These are phyloP conservation scores for Meredithiella fracta DNA, from an alignment of 2,329 filamentous ascomycete genomes.

Conservation along the genomic window DNA sequence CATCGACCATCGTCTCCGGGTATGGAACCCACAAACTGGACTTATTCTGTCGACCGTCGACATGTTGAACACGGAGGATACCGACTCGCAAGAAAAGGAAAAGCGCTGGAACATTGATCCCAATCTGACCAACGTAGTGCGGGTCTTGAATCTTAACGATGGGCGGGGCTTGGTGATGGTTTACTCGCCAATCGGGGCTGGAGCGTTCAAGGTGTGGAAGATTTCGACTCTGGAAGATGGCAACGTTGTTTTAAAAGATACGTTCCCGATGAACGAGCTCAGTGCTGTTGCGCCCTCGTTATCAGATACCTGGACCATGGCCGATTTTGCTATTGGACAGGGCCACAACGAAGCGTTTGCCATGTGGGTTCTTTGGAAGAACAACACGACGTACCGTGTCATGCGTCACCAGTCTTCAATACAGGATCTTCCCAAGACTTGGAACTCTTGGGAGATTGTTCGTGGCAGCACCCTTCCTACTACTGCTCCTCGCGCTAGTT, in stretches of 20 bases:
- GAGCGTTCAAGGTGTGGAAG: conserved; percentile 90
- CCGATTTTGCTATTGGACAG: conserved; percentile 53
- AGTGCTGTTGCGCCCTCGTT: conserved; percentile 50
- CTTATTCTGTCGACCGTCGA: conserved; percentile 63
- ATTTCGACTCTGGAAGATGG: conserved; percentile 49
- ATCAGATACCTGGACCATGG: conserved; percentile 63
- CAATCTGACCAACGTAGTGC: conserved; percentile 58
- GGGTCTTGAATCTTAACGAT: conserved; percentile 44
- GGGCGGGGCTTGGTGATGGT: conserved; percentile 50
- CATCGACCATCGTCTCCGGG: conserved; percentile 72
- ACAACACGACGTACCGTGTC: conserved; percentile 61
- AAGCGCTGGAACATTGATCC: conserved; percentile 67
- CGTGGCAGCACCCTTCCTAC: conserved; percentile 41
- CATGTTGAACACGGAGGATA: conserved; percentile 46
- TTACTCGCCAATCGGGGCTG: conserved; percentile 72
- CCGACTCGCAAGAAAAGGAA: conserved; percentile 35
- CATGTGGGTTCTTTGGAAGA: conserved; percentile 71
- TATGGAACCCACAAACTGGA: conserved; percentile 77
- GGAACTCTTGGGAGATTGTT: conserved; percentile 57
- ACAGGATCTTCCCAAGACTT: conserved; percentile 43
- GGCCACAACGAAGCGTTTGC: conserved; percentile 37
- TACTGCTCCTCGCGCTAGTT: conserved; percentile 36
- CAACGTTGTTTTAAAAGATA: conserved; percentile 49
- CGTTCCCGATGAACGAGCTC: conserved; percentile 42
- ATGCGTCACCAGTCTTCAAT: conserved; percentile 58